phyloP scores from a whole-genome alignment of 1,139 yeast species.

The Suhomyces ambrosiae region DNA sequence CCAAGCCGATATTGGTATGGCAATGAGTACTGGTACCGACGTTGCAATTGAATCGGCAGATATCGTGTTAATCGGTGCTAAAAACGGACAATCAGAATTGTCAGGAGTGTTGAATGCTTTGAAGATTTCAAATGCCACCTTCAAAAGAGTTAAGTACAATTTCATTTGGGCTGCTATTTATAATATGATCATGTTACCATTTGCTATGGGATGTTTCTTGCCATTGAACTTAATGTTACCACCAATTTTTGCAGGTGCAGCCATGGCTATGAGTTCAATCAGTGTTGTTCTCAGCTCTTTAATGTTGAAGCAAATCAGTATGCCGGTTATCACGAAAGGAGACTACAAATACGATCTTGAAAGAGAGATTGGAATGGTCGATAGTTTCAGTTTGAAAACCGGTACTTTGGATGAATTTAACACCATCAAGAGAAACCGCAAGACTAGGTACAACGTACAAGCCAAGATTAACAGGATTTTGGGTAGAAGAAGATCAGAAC shows the following conservation, averaged over 20 bases:
- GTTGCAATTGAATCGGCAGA: slow-evolving; percentile 97
- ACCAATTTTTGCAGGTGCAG: slow-evolving; percentile 89
- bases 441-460: slow-evolving; percentile 3
- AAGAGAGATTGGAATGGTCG: slow-evolving; percentile 18
- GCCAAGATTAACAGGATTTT: slow-evolving; percentile 4
- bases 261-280: slow-evolving; percentile 92
- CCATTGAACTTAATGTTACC: slow-evolving; percentile 79
- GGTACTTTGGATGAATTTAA: slow-evolving; percentile 37
- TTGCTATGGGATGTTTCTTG: slow-evolving; percentile 88
- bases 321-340: slow-evolving; percentile 34
- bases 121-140: slow-evolving; percentile 70
- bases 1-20: slow-evolving; percentile 85
- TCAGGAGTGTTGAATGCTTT: slow-evolving; percentile 72
- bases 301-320: slow-evolving; percentile 62
- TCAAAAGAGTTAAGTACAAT: slow-evolving; percentile 74
- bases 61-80: slow-evolving; percentile 60
- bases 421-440: slow-evolving; percentile 24
- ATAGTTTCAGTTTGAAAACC: slow-evolving; percentile 32
- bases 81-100: slow-evolving; percentile 43
- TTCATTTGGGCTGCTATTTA: slow-evolving; percentile 85
- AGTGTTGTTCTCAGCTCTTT: slow-evolving; percentile 86
- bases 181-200: slow-evolving; percentile 85
- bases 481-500: slow-evolving; percentile 4
- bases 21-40: slow-evolving; percentile 90
- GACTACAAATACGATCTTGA: slow-evolving; percentile 25